phyloP scores from a whole-genome alignment of 257 asterid species.

The Mentha longifolia region DNA sequence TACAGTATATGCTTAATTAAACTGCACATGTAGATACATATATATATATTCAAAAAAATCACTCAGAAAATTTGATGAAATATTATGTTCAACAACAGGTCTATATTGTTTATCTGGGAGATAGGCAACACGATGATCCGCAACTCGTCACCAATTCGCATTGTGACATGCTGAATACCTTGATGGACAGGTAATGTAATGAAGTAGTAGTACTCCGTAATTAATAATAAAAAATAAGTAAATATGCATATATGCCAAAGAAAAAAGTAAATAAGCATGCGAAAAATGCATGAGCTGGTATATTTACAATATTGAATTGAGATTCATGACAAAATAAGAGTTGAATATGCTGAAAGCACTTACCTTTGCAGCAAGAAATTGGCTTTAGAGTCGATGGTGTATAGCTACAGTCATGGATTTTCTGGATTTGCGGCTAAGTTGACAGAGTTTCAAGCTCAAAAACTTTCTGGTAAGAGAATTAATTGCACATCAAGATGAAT shows the following conservation, averaged over 20 bases:
- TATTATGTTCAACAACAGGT: too few relatives aligned
- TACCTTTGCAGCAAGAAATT: slow-evolving; percentile 43
- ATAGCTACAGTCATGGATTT: slow-evolving; percentile 60
- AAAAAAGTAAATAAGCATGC: too few relatives aligned
- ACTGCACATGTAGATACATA: too few relatives aligned
- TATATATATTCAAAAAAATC: too few relatives aligned
- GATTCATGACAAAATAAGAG: background rate
- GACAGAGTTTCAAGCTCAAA: slow-evolving; percentile 48
- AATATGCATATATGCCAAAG: too few relatives aligned
- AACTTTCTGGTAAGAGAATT: slow-evolving; percentile 46
- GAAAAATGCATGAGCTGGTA: too few relatives aligned
- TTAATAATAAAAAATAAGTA: too few relatives aligned
- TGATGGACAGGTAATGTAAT: slow-evolving; percentile 64
- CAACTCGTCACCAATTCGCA: slow-evolving; percentile 46
- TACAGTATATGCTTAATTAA: too few relatives aligned
- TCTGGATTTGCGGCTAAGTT: slow-evolving; percentile 69
- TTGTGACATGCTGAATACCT: slow-evolving; percentile 46
- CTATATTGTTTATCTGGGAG: slow-evolving; percentile 59
- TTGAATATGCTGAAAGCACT: background rate
- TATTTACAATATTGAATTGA: background rate
- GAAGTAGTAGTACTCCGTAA: too few relatives aligned
- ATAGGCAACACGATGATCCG: slow-evolving; percentile 45
- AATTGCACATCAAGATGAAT: too few relatives aligned
- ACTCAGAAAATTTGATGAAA: too few relatives aligned
- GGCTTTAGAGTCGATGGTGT: slow-evolving; percentile 49